Conservation (phyloP, 192 early-diverging fungal genomes). For the Lobulomyces angularis region DNA sequence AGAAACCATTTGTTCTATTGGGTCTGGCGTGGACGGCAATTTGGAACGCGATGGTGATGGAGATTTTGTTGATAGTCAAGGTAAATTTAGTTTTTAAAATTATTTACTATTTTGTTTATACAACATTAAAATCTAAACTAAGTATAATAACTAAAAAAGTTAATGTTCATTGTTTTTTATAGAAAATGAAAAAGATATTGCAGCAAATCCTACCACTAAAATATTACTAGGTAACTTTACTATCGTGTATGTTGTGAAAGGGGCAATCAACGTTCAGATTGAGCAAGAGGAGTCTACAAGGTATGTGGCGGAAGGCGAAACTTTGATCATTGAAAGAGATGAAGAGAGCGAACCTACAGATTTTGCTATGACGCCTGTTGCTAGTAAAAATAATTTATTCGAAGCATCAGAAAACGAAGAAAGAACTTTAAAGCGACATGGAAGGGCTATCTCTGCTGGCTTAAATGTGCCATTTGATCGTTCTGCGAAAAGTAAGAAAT, state of each 20-base stretch:
- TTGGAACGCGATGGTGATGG: no score
- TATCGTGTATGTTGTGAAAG: slow-evolving; percentile 46
- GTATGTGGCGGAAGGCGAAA: slow-evolving; percentile 25
- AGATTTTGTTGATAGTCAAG: no score
- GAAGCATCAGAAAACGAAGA: not conserved
- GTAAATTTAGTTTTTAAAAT: no score
- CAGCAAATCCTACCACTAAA: slow-evolving; percentile 23
- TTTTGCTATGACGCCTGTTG: slow-evolving; percentile 31
- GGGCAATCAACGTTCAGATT: slow-evolving; percentile 23
- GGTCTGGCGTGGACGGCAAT: no score
- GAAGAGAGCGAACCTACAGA: slow-evolving; percentile 42
- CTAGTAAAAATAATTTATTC: not conserved
- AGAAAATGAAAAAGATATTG: no score
- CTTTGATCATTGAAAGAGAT: slow-evolving; percentile 39
- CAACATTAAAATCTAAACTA: no score
- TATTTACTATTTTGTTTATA: no score
- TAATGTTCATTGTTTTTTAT: no score
- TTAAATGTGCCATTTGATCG: not conserved
- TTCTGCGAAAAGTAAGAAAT: no score
- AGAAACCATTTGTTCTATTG: no score
- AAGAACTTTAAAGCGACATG: not conserved
- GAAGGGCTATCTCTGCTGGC: not conserved
- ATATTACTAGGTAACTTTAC: slow-evolving; percentile 38
- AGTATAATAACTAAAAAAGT: no score
- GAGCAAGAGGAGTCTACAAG: slow-evolving; percentile 5